Conservation (phyloP, 495 filamentous ascomycete species). For the Hypoxylon crocopeplum region DNA sequence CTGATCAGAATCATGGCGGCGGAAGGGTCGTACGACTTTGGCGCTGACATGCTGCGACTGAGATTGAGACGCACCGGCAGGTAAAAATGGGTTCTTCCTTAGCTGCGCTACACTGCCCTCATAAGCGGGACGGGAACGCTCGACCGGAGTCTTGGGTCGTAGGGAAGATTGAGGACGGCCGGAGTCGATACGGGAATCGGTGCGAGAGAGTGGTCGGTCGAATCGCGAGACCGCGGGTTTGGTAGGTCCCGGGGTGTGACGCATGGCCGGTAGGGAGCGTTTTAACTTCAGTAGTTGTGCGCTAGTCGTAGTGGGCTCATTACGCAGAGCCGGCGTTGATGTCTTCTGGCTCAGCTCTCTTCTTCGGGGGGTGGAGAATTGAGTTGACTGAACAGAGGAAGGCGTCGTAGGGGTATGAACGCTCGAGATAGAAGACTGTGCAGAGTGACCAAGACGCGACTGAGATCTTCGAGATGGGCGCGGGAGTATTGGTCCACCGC, state of each 20-base stretch:
- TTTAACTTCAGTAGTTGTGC: slow-evolving; percentile 82
- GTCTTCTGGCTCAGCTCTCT: slow-evolving; percentile 63
- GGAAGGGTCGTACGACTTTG: slow-evolving; percentile 72
- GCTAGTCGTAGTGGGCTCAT: slow-evolving; percentile 71
- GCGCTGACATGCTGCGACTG: slow-evolving; percentile 81
- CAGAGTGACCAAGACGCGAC: slow-evolving; percentile 70
- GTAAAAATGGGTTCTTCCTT: slow-evolving; percentile 78
- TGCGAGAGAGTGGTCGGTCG: slow-evolving; percentile 60
- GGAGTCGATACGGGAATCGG: slow-evolving; percentile 38
- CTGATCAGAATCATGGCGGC: slow-evolving; percentile 76
- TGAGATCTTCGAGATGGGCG: slow-evolving; percentile 59
- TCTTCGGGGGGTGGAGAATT: slow-evolving; percentile 64
- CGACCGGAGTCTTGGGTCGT: slow-evolving; percentile 76
- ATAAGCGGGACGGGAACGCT: slow-evolving; percentile 57
- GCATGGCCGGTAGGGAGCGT: slow-evolving; percentile 84
- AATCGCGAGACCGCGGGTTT: slow-evolving; percentile 53
- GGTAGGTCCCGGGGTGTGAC: slow-evolving; percentile 56
- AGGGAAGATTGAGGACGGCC: slow-evolving; percentile 53
- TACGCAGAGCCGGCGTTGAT: slow-evolving; percentile 57
- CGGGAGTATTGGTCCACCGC: slow-evolving; percentile 71
- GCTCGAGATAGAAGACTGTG: slow-evolving; percentile 68
- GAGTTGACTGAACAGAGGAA: slow-evolving; percentile 59
- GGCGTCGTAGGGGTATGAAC: slow-evolving; percentile 64
- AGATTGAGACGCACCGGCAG: slow-evolving; percentile 73
- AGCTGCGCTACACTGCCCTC: slow-evolving; percentile 60